Percentiles rank a stretch among this genome's conserved stretches.
Evolutionary conservation across 164 flowering plant species (phyloP).

Genomic region (Tetracentron sinense): DNA sequence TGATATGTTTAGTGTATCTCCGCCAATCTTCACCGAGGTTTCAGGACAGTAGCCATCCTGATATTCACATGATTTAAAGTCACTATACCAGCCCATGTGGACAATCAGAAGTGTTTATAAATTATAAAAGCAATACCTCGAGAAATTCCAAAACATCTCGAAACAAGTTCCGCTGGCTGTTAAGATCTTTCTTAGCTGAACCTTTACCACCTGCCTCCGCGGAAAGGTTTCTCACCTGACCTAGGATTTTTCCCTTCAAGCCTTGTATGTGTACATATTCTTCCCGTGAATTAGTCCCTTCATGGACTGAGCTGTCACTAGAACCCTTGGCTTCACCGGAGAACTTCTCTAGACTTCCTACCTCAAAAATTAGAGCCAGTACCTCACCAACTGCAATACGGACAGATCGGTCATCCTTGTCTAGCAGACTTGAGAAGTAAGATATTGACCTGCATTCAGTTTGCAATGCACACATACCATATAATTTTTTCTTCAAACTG

Average conservation of each 20-base stretch:
- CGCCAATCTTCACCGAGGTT: conserved; percentile 62
- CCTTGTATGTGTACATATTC: conserved; percentile 40
- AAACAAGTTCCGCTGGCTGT: conserved; percentile 64
- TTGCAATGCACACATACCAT: background rate
- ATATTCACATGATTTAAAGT: background rate
- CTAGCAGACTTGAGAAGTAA: conserved; percentile 57
- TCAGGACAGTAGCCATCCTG: conserved; percentile 77
- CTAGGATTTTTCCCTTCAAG: conserved; percentile 53
- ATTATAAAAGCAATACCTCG: conserved; percentile 52
- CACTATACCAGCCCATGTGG: background rate
- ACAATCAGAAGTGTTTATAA: background rate
- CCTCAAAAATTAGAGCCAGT: conserved; percentile 74
- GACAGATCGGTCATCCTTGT: conserved; percentile 72
- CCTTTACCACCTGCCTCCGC: conserved; percentile 72
- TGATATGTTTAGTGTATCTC: conserved; percentile 43
- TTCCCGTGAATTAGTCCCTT: conserved; percentile 30
- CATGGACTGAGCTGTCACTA: conserved; percentile 32
- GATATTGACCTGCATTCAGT: conserved; percentile 63
- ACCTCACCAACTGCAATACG: conserved; percentile 95
- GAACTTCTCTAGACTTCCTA: conserved; percentile 52
- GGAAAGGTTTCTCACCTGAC: conserved; percentile 69
- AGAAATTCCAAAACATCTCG: conserved; percentile 65
- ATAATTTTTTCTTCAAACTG: background rate
- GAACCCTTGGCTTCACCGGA: conserved; percentile 31
- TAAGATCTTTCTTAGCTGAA: conserved; percentile 40